These are phyloP conservation scores for Moesziomyces sp. DNA, from an alignment of 1,284 basidiomycete genomes.

Conservation along the genomic window DNA sequence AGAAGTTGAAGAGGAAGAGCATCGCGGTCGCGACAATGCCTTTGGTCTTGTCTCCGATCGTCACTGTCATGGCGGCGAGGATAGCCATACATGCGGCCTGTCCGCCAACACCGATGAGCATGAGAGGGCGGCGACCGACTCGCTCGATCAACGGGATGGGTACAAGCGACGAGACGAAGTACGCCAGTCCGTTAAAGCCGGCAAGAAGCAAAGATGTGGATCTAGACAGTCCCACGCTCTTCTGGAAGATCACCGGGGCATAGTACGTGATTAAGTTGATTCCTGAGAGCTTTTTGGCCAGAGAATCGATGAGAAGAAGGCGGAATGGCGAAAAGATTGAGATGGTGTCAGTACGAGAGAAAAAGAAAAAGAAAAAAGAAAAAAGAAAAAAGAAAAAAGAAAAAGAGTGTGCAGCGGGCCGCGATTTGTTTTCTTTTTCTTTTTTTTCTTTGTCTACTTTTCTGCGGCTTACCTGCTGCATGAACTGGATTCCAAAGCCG, in stretches of 20 bases:
- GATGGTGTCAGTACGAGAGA: no score
- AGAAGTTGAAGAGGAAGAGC: slow-evolving; percentile 76
- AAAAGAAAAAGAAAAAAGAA: no score
- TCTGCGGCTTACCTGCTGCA: slow-evolving; percentile 75
- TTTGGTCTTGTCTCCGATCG: slow-evolving; percentile 66
- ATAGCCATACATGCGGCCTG: slow-evolving; percentile 75
- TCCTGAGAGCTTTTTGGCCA: slow-evolving; percentile 66
- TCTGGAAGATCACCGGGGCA: slow-evolving; percentile 52
- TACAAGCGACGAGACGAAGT: slow-evolving; percentile 74
- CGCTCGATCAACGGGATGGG: slow-evolving; percentile 73
- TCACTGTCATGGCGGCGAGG: slow-evolving; percentile 70
- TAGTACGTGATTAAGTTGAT: slow-evolving; percentile 78
- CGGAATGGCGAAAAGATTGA: no score
- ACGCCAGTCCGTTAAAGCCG: slow-evolving; percentile 77
- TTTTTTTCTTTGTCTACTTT: no score
- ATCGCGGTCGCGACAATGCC: slow-evolving; percentile 72
- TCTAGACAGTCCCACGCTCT: slow-evolving; percentile 70
- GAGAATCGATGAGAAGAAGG: no score
- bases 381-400: no score
- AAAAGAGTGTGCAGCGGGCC: no score
- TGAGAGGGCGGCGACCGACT: slow-evolving; percentile 74
- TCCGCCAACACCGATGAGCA: slow-evolving; percentile 76
- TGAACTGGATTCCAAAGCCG: slow-evolving; percentile 74
- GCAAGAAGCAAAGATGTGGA: slow-evolving; percentile 76
- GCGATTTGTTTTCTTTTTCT: no score